These are phyloP conservation scores for Fistulinella staudtii DNA, from an alignment of 1,284 basidiomycete species.

Conservation along the genomic window DNA sequence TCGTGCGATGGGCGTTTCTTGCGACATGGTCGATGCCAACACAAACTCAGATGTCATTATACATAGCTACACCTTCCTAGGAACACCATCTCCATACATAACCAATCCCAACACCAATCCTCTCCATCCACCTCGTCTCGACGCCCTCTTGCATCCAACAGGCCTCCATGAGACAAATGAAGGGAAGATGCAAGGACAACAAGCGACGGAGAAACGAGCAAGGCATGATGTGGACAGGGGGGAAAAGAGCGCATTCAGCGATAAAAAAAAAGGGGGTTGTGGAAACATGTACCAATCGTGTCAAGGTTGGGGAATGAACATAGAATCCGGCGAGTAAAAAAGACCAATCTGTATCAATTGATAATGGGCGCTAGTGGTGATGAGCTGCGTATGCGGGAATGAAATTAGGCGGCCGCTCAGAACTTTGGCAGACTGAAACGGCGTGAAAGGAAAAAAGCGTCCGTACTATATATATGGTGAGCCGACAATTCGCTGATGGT, in stretches of 20 bases:
- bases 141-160: slow-evolving; percentile 68
- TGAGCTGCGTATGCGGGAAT: slow-evolving; percentile 19
- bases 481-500: slow-evolving; percentile 31
- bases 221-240: slow-evolving; percentile 27
- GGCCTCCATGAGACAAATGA: slow-evolving; percentile 51
- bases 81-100: slow-evolving; percentile 2
- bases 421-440: slow-evolving; percentile 22
- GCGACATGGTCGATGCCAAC: slow-evolving; percentile 27
- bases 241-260: slow-evolving; percentile 19
- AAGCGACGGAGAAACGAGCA: slow-evolving; percentile 33
- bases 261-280: slow-evolving; percentile 14
- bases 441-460: slow-evolving; percentile 63
- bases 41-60: not conserved
- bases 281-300: slow-evolving; percentile 22
- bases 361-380: slow-evolving; percentile 34
- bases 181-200: slow-evolving; percentile 65
- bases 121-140: slow-evolving; percentile 29
- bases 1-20: slow-evolving; percentile 53
- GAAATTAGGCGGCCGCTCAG: slow-evolving; percentile 32
- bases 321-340: slow-evolving; percentile 25
- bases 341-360: slow-evolving; percentile 30
- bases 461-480: slow-evolving; percentile 51
- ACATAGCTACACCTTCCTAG: not conserved
- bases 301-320: slow-evolving; percentile 22
- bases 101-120: slow-evolving; percentile 1